Base-by-base conservation (phyloP, 495 filamentous ascomycete genomes). In the Lindgomyces ingoldianus region DNA sequence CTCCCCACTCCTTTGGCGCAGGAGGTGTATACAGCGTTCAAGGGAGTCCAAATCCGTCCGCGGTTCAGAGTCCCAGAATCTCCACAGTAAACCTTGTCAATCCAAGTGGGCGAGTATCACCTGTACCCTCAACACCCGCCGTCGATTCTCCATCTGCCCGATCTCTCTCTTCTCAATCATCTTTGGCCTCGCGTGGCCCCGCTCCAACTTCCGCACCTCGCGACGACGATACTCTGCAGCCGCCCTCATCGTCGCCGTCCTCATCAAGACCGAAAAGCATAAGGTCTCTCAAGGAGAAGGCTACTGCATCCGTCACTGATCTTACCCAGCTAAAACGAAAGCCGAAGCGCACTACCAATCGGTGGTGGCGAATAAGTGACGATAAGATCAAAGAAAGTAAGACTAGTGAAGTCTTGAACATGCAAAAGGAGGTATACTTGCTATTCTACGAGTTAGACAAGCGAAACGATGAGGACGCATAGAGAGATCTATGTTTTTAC, bases 311-410 rank as follows among this genome's bases (percentile, higher is more conserved):
- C 3, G 66, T 72, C 14, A 57, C 65, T 8, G 58, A 66, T 29
- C 58, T 68, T 10, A 65, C 26, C 3, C 39, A 65, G 22, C 59
- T 81, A 19, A 87, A 82, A 65, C 77, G 80, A 33, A 83, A 80
- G 62, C 87, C 87, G 69, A 84, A 83, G 65, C 65, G 39, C 11
- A 68, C 79, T n/a, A 84, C 78, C 57, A 83, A 89, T 68, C 83
- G 90, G 19, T 99, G 94, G 94, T 99, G 94, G 94, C 84, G 94
- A 14, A 97, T 99, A 49, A 97, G 93, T 41, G 94, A 99, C 72
- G 94, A 98, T 36, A 97, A 97, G 72, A 83, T 98, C 60, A 96
- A 93, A 71, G 93, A 97, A 71, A 87, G 90, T 59, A 94, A 89
- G 75, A 98, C 92, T 1, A 85, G 83, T 51, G 93, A 99, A 54